Base-by-base conservation (phyloP, 2,329 filamentous ascomycete species). In the Xylaria sp. region DNA sequence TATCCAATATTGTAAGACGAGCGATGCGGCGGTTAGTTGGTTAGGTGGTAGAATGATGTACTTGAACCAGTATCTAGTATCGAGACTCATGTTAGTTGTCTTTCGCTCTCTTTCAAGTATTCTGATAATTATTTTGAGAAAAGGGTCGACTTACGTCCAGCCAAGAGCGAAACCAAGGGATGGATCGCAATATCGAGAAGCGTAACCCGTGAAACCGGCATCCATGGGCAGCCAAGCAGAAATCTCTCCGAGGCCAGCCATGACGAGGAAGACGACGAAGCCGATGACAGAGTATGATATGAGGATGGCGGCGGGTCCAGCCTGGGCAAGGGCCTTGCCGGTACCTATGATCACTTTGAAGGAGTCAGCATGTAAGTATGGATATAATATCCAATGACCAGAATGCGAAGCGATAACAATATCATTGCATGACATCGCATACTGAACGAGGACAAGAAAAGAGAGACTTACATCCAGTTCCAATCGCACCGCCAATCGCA, bases 1-100 rank as follows among this genome's bases (percentile, higher is more conserved):
- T 9, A 90, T 76, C 91, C 91, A 95, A 68, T 86, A 92, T 66
- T 88, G 84, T 59, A 95, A 88, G 59, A 93, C 88, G 44, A 95
- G 75, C 4, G 89, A 84, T n/a, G 83, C 84, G 34, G 91, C 91
- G 0, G 90, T 94, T 46, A 95, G 78, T 72, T 95, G 90, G 70
- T 94, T 94, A 1, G 91, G 90, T 1, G 89, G 92, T 54, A 90
- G 83, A 68, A 95, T 92, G 71, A 94, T 90, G 73, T 94, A 94
- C 84, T 92, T 82, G 75, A 86, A 82, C 82, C 84, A 90, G 66
- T 81, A 81, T 48, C 79, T 80, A 58, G 16, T 16, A 23, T 8
- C 10, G 30, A 49, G 46, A 18, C 1, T 18, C 44, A 46, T 54
- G 68, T 70, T 63, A 68, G 69, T n/a, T 37, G 50, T 39, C 16